A percentile compares a stretch with the other conserved stretches of the same genome.
Evolutionary conservation across 441 rosid species (phyloP).

Genomic region (Theobroma grandiflorum): DNA sequence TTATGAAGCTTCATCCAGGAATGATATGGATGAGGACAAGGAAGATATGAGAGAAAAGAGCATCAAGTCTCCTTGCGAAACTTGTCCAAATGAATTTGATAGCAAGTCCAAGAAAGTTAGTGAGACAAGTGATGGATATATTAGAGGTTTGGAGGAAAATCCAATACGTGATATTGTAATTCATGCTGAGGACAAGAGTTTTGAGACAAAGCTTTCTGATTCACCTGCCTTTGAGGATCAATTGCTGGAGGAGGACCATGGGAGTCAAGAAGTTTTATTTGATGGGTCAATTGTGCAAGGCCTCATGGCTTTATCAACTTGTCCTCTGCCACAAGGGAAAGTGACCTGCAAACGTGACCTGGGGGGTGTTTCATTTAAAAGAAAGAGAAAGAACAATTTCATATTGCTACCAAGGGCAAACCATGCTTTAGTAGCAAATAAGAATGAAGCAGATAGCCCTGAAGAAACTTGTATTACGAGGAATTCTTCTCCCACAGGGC

Average conservation of each 20-base stretch:
- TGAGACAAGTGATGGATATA: background rate
- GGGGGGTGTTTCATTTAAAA: conserved; percentile 32
- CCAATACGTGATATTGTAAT: background rate
- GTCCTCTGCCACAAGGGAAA: conserved; percentile 32
- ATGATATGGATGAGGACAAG: background rate
- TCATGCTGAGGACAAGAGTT: background rate
- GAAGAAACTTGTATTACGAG: conserved; percentile 28
- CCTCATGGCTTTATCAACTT: conserved; percentile 38
- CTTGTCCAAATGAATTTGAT: conserved; percentile 17
- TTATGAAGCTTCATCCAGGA: background rate
- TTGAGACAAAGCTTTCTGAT: conserved; percentile 34
- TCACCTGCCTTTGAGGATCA: conserved; percentile 16
- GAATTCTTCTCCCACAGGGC: background rate
- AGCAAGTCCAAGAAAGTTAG: background rate
- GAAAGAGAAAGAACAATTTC: conserved; percentile 36
- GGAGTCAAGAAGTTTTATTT: conserved; percentile 16
- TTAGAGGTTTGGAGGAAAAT: conserved; percentile 16
- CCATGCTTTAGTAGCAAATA: conserved; percentile 24
- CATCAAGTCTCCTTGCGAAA: background rate
- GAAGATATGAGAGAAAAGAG: background rate
- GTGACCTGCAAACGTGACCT: conserved; percentile 13
- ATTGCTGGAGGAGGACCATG: conserved; percentile 21
- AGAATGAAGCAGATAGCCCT: conserved; percentile 40
- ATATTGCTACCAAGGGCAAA: conserved; percentile 31
- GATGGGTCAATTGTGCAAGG: conserved; percentile 40